These are phyloP conservation scores for Magnusiomyces tetraspermus DNA, from an alignment of 1,139 yeast genomes.

Conservation along the genomic window DNA sequence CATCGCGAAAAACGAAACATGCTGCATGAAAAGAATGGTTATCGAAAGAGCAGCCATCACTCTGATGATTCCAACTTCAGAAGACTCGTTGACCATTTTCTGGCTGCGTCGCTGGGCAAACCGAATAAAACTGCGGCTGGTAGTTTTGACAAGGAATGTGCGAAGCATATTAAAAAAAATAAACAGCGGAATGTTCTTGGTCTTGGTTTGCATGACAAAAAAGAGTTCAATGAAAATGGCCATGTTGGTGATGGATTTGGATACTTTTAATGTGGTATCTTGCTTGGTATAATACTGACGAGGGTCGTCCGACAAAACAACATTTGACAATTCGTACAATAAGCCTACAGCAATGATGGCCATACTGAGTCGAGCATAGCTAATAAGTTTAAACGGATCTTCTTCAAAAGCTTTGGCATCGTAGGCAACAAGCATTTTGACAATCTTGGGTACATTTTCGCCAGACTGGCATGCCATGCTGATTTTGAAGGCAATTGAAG, in stretches of 20 bases:
- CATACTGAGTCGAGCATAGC: conserved; percentile 28
- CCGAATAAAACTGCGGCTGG: conserved; percentile 17
- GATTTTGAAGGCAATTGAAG: conserved; percentile 49
- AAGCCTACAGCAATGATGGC: conserved; percentile 24
- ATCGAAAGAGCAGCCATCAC: conserved; percentile 22
- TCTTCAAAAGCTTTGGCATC: conserved; percentile 16
- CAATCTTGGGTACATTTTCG: conserved; percentile 38
- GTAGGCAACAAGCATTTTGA: conserved; percentile 28
- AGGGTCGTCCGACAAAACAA: conserved; percentile 15
- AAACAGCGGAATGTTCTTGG: conserved; percentile 63
- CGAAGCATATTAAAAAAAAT: conserved; percentile 38
- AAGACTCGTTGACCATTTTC: conserved; percentile 17
- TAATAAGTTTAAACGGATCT: conserved; percentile 20
- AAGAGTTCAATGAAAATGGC: conserved; percentile 43
- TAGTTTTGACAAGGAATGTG: conserved; percentile 19
- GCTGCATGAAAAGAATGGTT: conserved; percentile 43
- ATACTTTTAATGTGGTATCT: not conserved
- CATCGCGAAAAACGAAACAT: conserved; percentile 71
- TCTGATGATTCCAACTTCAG: conserved; percentile 9
- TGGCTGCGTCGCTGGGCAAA: conserved; percentile 8
- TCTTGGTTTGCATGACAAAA: conserved; percentile 60
- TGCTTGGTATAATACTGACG: conserved; percentile 3
- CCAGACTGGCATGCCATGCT: conserved; percentile 49
- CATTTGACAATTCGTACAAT: conserved; percentile 23
- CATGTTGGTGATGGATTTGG: conserved; percentile 36